A percentile compares a stretch with the other conserved stretches of the same genome.
phyloP scores from a whole-genome alignment of 371 early-diverging fungal genomes.

The Choanephora cucurbitarum region DNA sequence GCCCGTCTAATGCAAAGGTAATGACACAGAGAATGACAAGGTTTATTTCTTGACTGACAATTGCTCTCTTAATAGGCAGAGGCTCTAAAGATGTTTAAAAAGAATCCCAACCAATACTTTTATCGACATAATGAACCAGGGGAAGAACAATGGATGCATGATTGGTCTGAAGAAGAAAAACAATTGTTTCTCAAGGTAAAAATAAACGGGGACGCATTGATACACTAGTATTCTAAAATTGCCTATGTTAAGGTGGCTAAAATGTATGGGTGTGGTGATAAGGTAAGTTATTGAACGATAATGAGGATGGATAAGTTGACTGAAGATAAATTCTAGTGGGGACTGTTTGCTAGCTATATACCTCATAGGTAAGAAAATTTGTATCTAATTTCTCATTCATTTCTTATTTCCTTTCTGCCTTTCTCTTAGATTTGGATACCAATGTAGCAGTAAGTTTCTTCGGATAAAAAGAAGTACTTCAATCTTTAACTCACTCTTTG shows the following conservation, averaged over 20 bases:
- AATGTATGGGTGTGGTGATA: constrained; percentile 63
- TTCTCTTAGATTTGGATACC: constrained; percentile 61
- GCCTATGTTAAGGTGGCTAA: constrained; percentile 35
- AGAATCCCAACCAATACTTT: constrained; percentile 76
- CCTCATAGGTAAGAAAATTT: constrained; percentile 62
- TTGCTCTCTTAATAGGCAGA: constrained; percentile 30
- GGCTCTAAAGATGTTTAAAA: constrained; percentile 67
- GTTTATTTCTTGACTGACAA: not conserved
- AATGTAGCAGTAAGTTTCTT: constrained; percentile 63
- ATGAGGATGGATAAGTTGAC: constrained; percentile 1
- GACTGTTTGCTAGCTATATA: constrained; percentile 72
- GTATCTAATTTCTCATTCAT: no score
- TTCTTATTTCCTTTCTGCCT: not conserved
- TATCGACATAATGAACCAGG: constrained; percentile 77
- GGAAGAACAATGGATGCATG: constrained; percentile 73
- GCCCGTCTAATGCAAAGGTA: constrained; percentile 43
- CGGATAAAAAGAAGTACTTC: not conserved
- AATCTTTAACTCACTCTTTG: not conserved
- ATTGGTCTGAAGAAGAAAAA: constrained; percentile 71
- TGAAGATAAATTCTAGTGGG: no score
- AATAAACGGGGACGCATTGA: no score
- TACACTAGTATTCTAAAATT: no score
- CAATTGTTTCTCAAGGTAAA: constrained; percentile 56
- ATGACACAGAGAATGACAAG: no score
- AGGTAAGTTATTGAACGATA: constrained; percentile 28